Evolutionary conservation across 768 basidiomycete genomes (phyloP).

Genomic region (Auriculariales sp.): DNA sequence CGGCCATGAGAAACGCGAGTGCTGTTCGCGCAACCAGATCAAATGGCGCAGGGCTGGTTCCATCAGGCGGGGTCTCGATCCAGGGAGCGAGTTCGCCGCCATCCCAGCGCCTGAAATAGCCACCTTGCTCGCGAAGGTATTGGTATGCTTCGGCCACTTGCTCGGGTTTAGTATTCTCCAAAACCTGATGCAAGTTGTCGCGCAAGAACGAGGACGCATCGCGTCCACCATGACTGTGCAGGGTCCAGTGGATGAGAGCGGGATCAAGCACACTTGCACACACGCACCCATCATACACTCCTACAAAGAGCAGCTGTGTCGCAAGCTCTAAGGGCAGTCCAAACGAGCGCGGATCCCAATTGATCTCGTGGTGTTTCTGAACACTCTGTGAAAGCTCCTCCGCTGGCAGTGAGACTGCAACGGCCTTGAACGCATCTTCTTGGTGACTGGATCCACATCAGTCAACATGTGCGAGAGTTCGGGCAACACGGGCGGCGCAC

Average conservation of each 20-base stretch:
- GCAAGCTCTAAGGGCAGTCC: constrained; percentile 34
- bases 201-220: constrained; percentile 76
- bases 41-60: constrained; percentile 26
- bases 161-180: constrained; percentile 61
- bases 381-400: constrained; percentile 55
- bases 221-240: constrained; percentile 74
- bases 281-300: constrained; percentile 80
- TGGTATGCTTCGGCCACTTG: constrained; percentile 60
- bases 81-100: constrained; percentile 70
- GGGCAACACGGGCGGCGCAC: constrained; percentile 19
- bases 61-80: constrained; percentile 25
- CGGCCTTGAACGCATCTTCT: constrained; percentile 74
- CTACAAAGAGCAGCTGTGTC: constrained; percentile 70
- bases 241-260: background rate
- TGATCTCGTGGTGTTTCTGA: constrained; percentile 42
- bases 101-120: constrained; percentile 81
- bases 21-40: constrained; percentile 81
- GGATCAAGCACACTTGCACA: background rate
- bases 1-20: constrained; percentile 65
- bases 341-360: constrained; percentile 59
- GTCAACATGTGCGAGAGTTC: constrained; percentile 6
- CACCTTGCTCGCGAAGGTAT: constrained; percentile 69
- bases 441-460: constrained; percentile 44
- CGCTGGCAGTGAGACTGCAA: constrained; percentile 59
- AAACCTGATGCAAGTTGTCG: constrained; percentile 71